Base-by-base conservation (phyloP, 108 stramenopile species). In the Skeletonema menzelii region DNA sequence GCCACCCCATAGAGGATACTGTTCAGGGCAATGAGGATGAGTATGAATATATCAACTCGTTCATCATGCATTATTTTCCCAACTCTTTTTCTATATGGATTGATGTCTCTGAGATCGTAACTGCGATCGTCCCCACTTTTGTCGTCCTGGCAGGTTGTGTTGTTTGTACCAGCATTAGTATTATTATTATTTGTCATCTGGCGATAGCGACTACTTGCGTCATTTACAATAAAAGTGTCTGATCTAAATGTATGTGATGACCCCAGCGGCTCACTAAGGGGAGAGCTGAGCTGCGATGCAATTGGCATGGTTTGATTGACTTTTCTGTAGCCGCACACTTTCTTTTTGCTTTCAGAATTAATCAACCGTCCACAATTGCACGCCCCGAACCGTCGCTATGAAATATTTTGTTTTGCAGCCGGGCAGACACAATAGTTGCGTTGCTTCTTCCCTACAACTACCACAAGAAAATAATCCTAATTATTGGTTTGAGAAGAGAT, bases 1-100 rank as follows among this genome's bases (percentile, higher is more conserved):
- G 67, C 91, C 19, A 89, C 47, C 4, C 91, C 91, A 78, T 87
- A 86, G 82, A 89, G 85, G 15, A 84, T 64, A 11, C 87, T 84
- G 62, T 92, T 92, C 49, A 88, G 70, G 8, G 27, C 46, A 73
- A 92, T 89, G 55, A 86, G 61, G 7, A 74, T 13, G 0, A 92
- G 73, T 19, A 92, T 83, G 27, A 83, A 56, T 1, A 80, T 5
- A 55, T 92, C 88, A 8, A 87, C 74, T 11, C 64, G 32, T 27
- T 64, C 57, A 32, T 89, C 68, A 35, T 92, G 87, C 28, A 87
- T 77, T 59, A 90, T 27, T 26, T 62, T 59, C 1, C 85, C 88
- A 26, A 28, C 53, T 59, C 20, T 28, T 44, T 13, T 3, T 28
- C 64, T 40, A 17, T 46, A 24, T 44, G 4, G 0, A 30, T 28